Conservation (phyloP, 108 stramenopile species). For the Discostella pseudostelligera region DNA sequence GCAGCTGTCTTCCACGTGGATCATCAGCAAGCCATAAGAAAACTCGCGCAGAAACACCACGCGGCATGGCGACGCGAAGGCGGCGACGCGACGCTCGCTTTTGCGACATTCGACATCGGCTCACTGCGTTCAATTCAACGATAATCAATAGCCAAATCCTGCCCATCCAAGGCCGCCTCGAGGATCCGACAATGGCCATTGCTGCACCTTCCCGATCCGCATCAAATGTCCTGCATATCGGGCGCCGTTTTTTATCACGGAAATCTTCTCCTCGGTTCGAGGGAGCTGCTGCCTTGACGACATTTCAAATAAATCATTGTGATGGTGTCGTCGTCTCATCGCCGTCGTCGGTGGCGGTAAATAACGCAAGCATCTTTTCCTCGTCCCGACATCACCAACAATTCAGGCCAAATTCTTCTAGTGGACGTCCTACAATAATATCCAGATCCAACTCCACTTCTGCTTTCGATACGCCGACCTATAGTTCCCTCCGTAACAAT, state of each 20-base stretch:
- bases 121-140: no score
- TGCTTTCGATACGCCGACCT: constrained; percentile 11
- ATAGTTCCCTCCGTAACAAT: constrained; percentile 42
- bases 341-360: background rate
- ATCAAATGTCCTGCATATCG: constrained; percentile 7
- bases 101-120: no score
- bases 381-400: constrained; percentile 5
- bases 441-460: constrained; percentile 10
- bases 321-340: background rate
- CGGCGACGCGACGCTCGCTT: no score
- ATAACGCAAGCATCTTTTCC: background rate
- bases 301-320: background rate
- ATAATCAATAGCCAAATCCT: no score
- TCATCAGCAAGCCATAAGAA: no score
- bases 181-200: background rate
- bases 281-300: constrained; percentile 1
- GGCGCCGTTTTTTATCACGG: constrained; percentile 6
- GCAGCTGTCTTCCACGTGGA: no score
- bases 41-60: no score
- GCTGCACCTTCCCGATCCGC: constrained; percentile 3
- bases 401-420: constrained; percentile 16
- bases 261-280: background rate
- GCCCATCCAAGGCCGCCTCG: background rate
- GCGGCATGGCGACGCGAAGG: no score
- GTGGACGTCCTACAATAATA: constrained; percentile 8